Base-by-base conservation (phyloP, 2,329 filamentous ascomycete genomes). In the Allantophomopsis cytisporea region DNA sequence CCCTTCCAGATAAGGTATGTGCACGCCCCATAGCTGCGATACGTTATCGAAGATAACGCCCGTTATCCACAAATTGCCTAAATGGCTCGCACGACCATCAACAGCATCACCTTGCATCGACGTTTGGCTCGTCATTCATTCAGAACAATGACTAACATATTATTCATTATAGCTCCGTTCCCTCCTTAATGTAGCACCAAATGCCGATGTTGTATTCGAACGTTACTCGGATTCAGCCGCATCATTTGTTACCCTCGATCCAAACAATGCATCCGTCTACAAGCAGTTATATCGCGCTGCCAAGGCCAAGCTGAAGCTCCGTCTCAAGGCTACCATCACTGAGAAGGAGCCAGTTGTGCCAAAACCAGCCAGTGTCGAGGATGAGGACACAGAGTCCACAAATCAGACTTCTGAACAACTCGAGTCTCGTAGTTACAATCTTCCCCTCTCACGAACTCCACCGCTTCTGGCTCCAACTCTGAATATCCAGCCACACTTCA, bases 291-390 rank as follows among this genome's bases (percentile, higher is more conserved):
- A 91, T 59, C 82, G 91, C 53, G 91, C 91, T 49, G 91, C 91
- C 47, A 98, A 95, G 68, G 91, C 91, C 31, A 98, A 98, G 71
- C 78, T 88, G 48, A 98, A 96, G 78, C 79, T 98, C 50, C 88
- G 91, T 61, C 74, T 98, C 43, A 84, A 78, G 49, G 80, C 83
- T 31, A 80, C 74, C 13, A 53, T 70, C 28, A 56, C 54, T 43
- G 47, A 57, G 13, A 58, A 61, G 41, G 46, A 60, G 20, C 49
- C 50, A 1, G 45, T 52, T 32, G 39, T 42, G 13, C 49, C 52
- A 28, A 56, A 56, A 39, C 53, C 45, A 31, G 65, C 68, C 33
- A 65, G 66, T 6, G 60, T 71, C 40, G 68, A 78, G 49, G 67
- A 74, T 41, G 66, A 64, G 32, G 50, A 54, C 18, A 41, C 49